Evolutionary conservation across 192 early-diverging fungal genomes (phyloP).

Genomic region (Backusella sp.): DNA sequence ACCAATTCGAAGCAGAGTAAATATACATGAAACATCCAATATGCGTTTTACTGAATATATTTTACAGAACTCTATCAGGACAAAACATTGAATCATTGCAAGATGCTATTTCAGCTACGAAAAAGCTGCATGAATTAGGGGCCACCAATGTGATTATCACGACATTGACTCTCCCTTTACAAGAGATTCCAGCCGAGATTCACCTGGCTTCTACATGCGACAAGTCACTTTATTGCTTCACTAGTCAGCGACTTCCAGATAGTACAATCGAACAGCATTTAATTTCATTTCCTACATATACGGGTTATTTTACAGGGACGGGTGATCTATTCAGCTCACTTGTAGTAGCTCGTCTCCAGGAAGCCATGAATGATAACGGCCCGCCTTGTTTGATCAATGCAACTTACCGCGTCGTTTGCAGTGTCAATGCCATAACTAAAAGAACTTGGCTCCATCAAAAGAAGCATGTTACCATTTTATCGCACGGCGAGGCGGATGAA

Average conservation of each 20-base stretch:
- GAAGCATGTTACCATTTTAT: neutral
- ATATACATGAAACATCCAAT: neutral
- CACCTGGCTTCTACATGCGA: conserved; percentile 7
- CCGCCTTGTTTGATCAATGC: conserved; percentile 45
- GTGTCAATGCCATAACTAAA: conserved; percentile 68
- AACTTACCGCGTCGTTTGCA: conserved; percentile 64
- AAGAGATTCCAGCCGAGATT: conserved; percentile 19
- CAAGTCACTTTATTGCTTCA: conserved; percentile 23
- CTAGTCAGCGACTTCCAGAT: conserved; percentile 14
- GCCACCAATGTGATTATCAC: conserved; percentile 76
- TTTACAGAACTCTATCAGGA: conserved; percentile 53
- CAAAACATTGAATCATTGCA: conserved; percentile 46
- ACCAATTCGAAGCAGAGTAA: conserved; percentile 88
- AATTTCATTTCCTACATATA: conserved; percentile 74
- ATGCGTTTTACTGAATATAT: too few species aligned
- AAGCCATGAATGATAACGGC: conserved; percentile 26
- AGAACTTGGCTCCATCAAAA: conserved; percentile 55
- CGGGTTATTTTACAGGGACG: conserved; percentile 86
- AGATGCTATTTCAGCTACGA: conserved; percentile 55
- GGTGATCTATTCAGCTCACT: conserved; percentile 88
- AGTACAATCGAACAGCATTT: conserved; percentile 47
- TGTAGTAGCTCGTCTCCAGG: conserved; percentile 59
- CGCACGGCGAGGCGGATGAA: conserved; percentile 13
- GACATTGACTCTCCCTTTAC: conserved; percentile 49
- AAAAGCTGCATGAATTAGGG: conserved; percentile 65